Conservation (phyloP, 306 rosid species). For the Citrullus colocynthis region DNA sequence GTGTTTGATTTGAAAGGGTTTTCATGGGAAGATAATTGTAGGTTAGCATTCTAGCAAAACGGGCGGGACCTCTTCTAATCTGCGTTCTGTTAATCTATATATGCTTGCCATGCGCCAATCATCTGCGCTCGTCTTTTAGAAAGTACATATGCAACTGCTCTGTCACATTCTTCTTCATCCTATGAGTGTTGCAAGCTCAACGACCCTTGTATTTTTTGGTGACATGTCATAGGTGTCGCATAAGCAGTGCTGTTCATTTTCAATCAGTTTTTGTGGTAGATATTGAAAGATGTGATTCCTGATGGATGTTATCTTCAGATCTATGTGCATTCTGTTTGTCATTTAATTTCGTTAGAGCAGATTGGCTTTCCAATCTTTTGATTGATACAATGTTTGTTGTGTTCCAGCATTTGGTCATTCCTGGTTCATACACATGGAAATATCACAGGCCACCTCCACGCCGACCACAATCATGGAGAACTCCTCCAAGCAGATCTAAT, state of each 20-base stretch:
- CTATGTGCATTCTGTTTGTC: conserved; percentile 19
- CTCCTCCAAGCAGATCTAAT: conserved; percentile 24
- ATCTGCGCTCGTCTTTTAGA: neutral
- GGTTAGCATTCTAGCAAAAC: neutral
- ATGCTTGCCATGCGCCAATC: neutral
- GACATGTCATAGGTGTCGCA: neutral
- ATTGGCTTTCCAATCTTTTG: conserved; percentile 32
- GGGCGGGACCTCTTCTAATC: neutral
- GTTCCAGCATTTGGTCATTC: conserved; percentile 48
- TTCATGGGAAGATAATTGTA: neutral
- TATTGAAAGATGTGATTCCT: neutral
- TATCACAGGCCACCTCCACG: conserved; percentile 38
- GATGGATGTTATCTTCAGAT: conserved; percentile 3
- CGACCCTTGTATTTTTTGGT: neutral
- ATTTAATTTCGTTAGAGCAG: conserved; percentile 24
- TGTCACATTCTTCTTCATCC: neutral
- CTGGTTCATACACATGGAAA: conserved; percentile 40
- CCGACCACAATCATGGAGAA: conserved; percentile 23
- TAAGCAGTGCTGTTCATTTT: conserved; percentile 1
- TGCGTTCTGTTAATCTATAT: neutral
- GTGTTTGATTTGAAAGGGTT: neutral
- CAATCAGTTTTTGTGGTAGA: neutral
- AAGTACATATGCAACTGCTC: neutral
- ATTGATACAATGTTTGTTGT: conserved; percentile 44
- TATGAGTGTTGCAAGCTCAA: neutral